Conservation (phyloP, 2,329 filamentous ascomycete species). For the Calonectria honghensis region DNA sequence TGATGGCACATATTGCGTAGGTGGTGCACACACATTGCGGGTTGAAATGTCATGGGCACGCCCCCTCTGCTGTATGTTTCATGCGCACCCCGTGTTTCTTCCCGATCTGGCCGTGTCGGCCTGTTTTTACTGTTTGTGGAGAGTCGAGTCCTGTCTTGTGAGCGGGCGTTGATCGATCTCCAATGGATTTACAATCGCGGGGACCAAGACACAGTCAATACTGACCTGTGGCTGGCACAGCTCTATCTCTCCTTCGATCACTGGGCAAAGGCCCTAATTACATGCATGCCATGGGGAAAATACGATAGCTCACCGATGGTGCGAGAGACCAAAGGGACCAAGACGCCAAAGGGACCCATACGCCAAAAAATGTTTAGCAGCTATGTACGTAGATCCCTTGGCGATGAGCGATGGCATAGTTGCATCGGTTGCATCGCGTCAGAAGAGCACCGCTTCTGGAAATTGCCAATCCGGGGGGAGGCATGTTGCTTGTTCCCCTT, state of each 20-base stretch:
- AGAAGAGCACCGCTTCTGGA: slow-evolving; percentile 9
- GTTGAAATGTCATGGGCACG: neutral
- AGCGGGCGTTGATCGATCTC: slow-evolving; percentile 2
- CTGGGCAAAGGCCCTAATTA: neutral
- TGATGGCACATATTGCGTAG: slow-evolving; percentile 22
- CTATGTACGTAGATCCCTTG: slow-evolving; percentile 17
- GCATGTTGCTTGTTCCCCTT: neutral
- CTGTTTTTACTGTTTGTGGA: slow-evolving; percentile 6
- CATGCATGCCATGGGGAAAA: slow-evolving; percentile 1
- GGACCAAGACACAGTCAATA: neutral
- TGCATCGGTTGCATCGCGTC: slow-evolving; percentile 15
- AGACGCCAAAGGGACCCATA: neutral
- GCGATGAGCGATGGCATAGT: neutral
- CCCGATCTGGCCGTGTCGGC: neutral
- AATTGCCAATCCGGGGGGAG: neutral
- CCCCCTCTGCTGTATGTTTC: slow-evolving; percentile 9
- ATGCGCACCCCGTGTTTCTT: slow-evolving; percentile 21
- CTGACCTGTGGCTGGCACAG: neutral
- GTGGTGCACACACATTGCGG: neutral
- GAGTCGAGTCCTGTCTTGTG: slow-evolving; percentile 5
- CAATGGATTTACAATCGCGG: neutral
- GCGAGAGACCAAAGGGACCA: neutral
- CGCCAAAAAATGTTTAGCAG: neutral
- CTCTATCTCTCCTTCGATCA: neutral
- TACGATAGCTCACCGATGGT: neutral